These are phyloP conservation scores for Serendipita sp. DNA, from an alignment of 768 basidiomycete genomes.

Conservation along the genomic window DNA sequence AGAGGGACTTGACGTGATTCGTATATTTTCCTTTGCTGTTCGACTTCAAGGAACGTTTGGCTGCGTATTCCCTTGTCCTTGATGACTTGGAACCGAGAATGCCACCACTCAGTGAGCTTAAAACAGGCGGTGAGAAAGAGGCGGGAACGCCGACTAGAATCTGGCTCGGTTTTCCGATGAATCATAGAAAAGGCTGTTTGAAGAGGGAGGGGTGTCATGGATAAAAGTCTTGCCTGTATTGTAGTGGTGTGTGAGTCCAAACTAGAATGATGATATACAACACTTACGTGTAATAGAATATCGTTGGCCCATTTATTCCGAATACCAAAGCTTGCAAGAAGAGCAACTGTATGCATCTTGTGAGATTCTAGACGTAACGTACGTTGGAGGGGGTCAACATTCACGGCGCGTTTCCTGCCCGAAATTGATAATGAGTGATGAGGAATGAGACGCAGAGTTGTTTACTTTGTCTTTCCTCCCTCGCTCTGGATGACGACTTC, in stretches of 20 bases:
- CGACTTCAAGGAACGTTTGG: constrained; percentile 61
- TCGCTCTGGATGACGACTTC: constrained; percentile 55
- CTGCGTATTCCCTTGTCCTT: constrained; percentile 42
- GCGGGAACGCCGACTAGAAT: constrained; percentile 63
- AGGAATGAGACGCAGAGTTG: neutral
- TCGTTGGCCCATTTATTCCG: constrained; percentile 82
- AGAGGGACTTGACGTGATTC: constrained; percentile 18
- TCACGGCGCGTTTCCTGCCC: constrained; percentile 25
- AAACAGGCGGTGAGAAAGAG: constrained; percentile 72
- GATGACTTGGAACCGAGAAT: constrained; percentile 47
- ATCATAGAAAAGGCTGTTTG: constrained; percentile 72
- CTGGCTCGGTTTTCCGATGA: constrained; percentile 65
- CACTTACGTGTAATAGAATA: constrained; percentile 57
- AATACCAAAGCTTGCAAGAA: constrained; percentile 54
- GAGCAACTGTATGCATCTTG: constrained; percentile 74
- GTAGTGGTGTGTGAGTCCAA: neutral
- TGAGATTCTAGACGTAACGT: constrained; percentile 63
- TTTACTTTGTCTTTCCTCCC: constrained; percentile 17
- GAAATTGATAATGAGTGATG: constrained; percentile 20
- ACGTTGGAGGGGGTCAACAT: constrained; percentile 46
- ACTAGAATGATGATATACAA: constrained; percentile 7
- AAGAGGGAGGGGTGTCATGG: constrained; percentile 61
- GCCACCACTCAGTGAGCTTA: constrained; percentile 76
- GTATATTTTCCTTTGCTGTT: constrained; percentile 16
- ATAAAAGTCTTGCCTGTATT: constrained; percentile 72